Percentiles rank a stretch among this genome's conserved stretches.
Conservation (phyloP, 1,139 yeast species). For the Saccharomyces hybrid region DNA sequence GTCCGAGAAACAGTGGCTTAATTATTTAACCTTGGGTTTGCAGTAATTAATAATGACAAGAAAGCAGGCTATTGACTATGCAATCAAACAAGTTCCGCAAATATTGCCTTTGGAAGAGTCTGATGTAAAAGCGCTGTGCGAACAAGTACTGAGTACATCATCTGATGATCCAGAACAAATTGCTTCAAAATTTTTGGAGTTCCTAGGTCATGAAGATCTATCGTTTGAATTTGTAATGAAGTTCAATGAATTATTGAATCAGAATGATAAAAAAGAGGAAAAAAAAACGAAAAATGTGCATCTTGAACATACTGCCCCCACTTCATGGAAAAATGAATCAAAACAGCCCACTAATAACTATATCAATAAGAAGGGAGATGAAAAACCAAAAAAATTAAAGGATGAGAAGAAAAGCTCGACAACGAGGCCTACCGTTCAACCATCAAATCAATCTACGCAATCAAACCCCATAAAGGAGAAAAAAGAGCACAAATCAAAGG, state of each 20-base stretch:
- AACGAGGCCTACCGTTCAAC: neutral
- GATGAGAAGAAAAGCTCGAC: neutral
- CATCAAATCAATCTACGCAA: neutral
- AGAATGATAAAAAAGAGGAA: neutral
- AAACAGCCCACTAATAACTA: neutral
- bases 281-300: neutral
- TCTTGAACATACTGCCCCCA: neutral
- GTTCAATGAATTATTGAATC: slow-evolving; percentile 21
- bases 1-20: neutral
- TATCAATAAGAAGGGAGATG: neutral
- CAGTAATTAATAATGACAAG: slow-evolving; percentile 20
- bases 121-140: slow-evolving; percentile 24
- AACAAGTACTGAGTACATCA: slow-evolving; percentile 17
- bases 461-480: slow-evolving; percentile 1
- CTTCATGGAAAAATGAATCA: neutral
- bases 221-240: slow-evolving; percentile 27
- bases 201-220: slow-evolving; percentile 28
- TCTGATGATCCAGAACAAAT: slow-evolving; percentile 19
- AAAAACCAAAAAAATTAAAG: neutral
- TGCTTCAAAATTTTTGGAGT: slow-evolving; percentile 27
- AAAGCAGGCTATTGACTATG: slow-evolving; percentile 25
- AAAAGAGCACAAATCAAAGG: slow-evolving; percentile 31
- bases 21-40: neutral
- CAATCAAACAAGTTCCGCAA: slow-evolving; percentile 22
- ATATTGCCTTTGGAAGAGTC: slow-evolving; percentile 28